phyloP scores from a whole-genome alignment of 2,329 filamentous ascomycete genomes.

The Parastagonospora avenae region DNA sequence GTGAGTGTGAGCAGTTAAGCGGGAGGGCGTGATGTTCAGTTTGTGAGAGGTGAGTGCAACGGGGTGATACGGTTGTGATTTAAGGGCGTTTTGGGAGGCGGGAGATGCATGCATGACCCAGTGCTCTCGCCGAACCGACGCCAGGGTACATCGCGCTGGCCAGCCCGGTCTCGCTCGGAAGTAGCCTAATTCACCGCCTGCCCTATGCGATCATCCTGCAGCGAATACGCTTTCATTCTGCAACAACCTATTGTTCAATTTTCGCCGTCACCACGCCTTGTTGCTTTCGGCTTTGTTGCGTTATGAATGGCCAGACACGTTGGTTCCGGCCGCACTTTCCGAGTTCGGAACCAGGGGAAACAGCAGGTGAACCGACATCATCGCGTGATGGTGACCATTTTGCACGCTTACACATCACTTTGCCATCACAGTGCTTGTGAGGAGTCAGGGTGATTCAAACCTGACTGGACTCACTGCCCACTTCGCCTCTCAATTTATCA shows the following conservation, averaged over 20 bases:
- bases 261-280: slow-evolving; percentile 7
- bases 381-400: slow-evolving; percentile 10
- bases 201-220: slow-evolving; percentile 7
- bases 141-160: slow-evolving; percentile 19
- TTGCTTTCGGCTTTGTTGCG: slow-evolving; percentile 7
- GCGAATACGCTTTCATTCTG: neutral
- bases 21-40: neutral
- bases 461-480: too few relatives aligned
- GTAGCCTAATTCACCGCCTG: slow-evolving; percentile 21
- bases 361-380: slow-evolving; percentile 7
- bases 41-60: neutral
- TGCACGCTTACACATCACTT: neutral
- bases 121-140: slow-evolving; percentile 28
- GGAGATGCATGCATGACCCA: slow-evolving; percentile 18
- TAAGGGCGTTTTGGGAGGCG: slow-evolving; percentile 10
- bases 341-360: slow-evolving; percentile 21
- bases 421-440: neutral
- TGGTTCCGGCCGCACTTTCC: slow-evolving; percentile 12
- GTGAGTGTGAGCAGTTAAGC: neutral
- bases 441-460: too few relatives aligned
- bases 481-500: too few relatives aligned
- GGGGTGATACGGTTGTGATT: slow-evolving; percentile 9
- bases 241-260: neutral
- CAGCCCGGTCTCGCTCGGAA: slow-evolving; percentile 19
- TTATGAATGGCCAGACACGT: neutral